A percentile compares a stretch with the other conserved stretches of the same genome.
These are phyloP conservation scores for Funneliformis geosporum DNA, from an alignment of 192 early-diverging fungal species.

Conservation along the genomic window DNA sequence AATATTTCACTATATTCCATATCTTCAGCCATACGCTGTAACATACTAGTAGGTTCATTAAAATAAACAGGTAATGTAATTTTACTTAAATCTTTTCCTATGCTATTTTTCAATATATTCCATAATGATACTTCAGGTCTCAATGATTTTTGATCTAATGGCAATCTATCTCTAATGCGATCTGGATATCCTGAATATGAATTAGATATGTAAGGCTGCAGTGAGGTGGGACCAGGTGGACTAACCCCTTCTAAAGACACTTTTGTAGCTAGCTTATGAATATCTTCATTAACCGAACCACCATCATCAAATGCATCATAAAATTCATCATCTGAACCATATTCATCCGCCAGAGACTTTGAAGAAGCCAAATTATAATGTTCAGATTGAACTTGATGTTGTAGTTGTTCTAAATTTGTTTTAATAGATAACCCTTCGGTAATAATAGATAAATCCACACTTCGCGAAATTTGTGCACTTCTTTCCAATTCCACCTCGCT, in stretches of 20 bases:
- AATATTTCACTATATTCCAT: conserved; percentile 85
- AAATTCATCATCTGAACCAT: conserved; percentile 61
- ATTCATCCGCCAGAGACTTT: conserved; percentile 12
- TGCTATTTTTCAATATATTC: conserved; percentile 85
- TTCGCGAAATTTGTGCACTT: neutral
- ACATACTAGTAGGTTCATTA: conserved; percentile 84
- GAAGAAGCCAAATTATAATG: neutral
- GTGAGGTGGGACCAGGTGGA: neutral
- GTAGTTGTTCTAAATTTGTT: neutral
- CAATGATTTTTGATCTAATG: conserved; percentile 48
- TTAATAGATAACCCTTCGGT: neutral
- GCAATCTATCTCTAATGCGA: conserved; percentile 49
- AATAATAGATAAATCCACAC: neutral
- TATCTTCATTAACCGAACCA: conserved; percentile 37
- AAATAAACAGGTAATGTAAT: conserved; percentile 88
- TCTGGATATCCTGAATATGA: conserved; percentile 49
- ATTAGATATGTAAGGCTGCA: conserved; percentile 36
- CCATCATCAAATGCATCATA: conserved; percentile 60
- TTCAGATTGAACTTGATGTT: neutral
- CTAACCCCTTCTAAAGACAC: neutral
- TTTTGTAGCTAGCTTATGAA: neutral
- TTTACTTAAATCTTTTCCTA: conserved; percentile 83
- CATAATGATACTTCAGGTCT: conserved; percentile 77
- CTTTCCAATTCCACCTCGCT: neutral
- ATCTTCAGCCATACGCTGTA: conserved; percentile 86